phyloP scores from a whole-genome alignment of 805 yeast species.

The Cyberlindnera suaveolens region DNA sequence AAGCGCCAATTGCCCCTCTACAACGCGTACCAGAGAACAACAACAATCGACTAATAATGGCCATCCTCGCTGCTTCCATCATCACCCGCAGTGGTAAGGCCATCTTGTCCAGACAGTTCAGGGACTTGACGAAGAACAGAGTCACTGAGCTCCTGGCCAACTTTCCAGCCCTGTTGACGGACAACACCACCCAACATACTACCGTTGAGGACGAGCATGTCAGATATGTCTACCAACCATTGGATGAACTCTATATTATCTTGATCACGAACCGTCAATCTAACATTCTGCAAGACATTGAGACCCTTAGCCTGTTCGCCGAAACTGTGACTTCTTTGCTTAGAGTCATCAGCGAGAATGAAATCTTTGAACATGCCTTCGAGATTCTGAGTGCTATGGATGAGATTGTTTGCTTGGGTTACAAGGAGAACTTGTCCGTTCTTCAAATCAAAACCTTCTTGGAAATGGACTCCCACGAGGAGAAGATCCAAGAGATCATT shows the following conservation, averaged over 20 bases:
- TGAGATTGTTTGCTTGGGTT: slow-evolving; percentile 86
- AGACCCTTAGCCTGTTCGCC: slow-evolving; percentile 80
- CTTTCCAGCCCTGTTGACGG: slow-evolving; percentile 74
- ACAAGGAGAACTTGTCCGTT: slow-evolving; percentile 77
- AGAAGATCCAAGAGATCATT: slow-evolving; percentile 95
- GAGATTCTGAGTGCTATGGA: slow-evolving; percentile 89
- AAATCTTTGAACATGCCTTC: slow-evolving; percentile 77
- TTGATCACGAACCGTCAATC: slow-evolving; percentile 86
- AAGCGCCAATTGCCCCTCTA: neutral
- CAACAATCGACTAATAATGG: slow-evolving; percentile 34
- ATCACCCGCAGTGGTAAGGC: slow-evolving; percentile 93
- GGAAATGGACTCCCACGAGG: slow-evolving; percentile 98
- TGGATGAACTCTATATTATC: slow-evolving; percentile 89
- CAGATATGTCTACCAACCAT: slow-evolving; percentile 91
- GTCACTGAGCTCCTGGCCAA: slow-evolving; percentile 80
- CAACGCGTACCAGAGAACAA: neutral
- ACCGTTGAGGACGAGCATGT: slow-evolving; percentile 89
- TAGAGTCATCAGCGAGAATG: slow-evolving; percentile 71
- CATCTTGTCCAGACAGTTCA: slow-evolving; percentile 85
- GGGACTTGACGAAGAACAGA: slow-evolving; percentile 76
- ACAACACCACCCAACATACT: slow-evolving; percentile 75
- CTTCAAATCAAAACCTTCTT: slow-evolving; percentile 82
- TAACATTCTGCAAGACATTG: slow-evolving; percentile 90
- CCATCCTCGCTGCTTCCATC: slow-evolving; percentile 87
- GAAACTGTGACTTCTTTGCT: slow-evolving; percentile 74